phyloP scores from a whole-genome alignment of 2,329 filamentous ascomycete genomes.

The Blastomyces gilchristii region DNA sequence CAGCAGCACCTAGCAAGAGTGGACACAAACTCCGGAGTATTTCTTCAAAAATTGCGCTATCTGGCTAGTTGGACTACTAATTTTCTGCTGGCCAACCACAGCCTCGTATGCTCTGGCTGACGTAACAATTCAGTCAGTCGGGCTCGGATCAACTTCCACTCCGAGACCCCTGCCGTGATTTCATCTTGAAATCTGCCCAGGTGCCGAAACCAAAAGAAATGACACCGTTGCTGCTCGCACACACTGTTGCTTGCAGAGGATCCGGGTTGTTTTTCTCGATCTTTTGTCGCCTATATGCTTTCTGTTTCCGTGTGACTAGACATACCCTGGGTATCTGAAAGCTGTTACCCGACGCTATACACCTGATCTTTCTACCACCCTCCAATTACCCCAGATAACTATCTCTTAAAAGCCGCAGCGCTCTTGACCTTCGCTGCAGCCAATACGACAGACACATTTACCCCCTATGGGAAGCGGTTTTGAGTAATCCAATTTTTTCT shows the following conservation, averaged over 20 bases:
- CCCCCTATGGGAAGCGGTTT: neutral
- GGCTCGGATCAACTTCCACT: neutral
- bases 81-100: neutral
- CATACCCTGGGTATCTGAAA: neutral
- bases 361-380: neutral
- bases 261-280: neutral
- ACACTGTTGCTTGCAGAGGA: neutral
- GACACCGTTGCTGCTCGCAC: neutral
- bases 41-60: too few species aligned
- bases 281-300: neutral
- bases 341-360: neutral
- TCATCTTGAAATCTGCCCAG: neutral
- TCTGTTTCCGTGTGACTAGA: neutral
- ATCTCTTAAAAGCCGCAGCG: neutral
- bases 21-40: neutral
- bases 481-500: neutral
- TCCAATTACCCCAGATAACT: neutral
- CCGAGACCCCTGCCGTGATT: neutral
- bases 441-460: neutral
- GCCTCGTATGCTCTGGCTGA: neutral
- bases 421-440: neutral
- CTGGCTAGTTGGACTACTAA: too few species aligned
- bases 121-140: neutral
- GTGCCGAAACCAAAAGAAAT: neutral
- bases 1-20: neutral